Evolutionary conservation across 129 eudicot genomes (phyloP).

Genomic region (Flaveria brownii): DNA sequence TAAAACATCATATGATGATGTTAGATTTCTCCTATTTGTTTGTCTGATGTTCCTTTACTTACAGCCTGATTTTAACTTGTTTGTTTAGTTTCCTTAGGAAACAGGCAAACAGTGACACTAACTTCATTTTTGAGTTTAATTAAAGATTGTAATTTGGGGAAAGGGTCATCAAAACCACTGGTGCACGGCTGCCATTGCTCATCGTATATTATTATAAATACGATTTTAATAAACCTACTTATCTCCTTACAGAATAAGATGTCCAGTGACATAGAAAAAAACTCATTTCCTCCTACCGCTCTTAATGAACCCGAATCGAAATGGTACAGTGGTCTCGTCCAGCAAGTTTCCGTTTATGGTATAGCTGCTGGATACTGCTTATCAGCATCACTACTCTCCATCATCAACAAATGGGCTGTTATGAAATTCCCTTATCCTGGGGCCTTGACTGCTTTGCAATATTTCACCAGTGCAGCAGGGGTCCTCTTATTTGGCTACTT

Average conservation of each 20-base stretch:
- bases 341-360: constrained; percentile 80
- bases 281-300: constrained; percentile 26
- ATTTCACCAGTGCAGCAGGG: constrained; percentile 91
- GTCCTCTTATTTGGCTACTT: constrained; percentile 70
- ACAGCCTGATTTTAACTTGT: too few species aligned
- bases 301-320: constrained; percentile 44
- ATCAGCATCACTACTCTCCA: constrained; percentile 90
- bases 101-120: too few species aligned
- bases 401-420: constrained; percentile 98
- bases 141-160: neutral
- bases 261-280: constrained; percentile 69
- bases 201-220: neutral
- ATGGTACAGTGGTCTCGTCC: constrained; percentile 60
- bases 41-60: too few species aligned
- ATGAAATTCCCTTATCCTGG: constrained; percentile 98
- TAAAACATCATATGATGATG: too few species aligned
- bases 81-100: too few species aligned
- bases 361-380: constrained; percentile 93
- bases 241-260: constrained; percentile 1
- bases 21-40: too few species aligned
- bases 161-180: neutral
- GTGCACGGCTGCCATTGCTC: neutral
- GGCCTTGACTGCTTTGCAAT: constrained; percentile 92
- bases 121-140: neutral
- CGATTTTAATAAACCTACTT: neutral